A percentile compares a stretch with the other conserved stretches of the same genome.
Evolutionary conservation across 2,329 filamentous ascomycete species (phyloP).

Genomic region (Colletotrichum sojae): DNA sequence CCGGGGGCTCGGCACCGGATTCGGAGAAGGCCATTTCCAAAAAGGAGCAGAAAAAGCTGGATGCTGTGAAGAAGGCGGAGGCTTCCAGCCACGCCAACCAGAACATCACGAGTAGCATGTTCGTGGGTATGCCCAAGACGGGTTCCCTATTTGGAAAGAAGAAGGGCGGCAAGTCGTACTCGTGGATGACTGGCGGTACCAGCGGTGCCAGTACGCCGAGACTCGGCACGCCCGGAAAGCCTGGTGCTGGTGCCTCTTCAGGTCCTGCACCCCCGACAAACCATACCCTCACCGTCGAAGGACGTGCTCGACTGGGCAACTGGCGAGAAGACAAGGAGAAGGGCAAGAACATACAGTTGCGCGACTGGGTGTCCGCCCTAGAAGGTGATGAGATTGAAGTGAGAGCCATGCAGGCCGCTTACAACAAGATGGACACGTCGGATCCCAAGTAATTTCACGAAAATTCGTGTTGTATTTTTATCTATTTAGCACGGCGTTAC

Average conservation of each 20-base stretch:
- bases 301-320: slow-evolving; percentile 76
- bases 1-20: slow-evolving; percentile 74
- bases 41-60: slow-evolving; percentile 85
- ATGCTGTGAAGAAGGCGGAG: slow-evolving; percentile 83
- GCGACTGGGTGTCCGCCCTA: slow-evolving; percentile 85
- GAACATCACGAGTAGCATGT: slow-evolving; percentile 85
- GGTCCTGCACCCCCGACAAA: slow-evolving; percentile 49
- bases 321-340: slow-evolving; percentile 85
- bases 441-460: slow-evolving; percentile 53
- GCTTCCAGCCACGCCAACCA: slow-evolving; percentile 85
- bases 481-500: slow-evolving; percentile 54
- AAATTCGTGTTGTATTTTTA: slow-evolving; percentile 44
- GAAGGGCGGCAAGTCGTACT: slow-evolving; percentile 77
- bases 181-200: slow-evolving; percentile 77
- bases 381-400: slow-evolving; percentile 82
- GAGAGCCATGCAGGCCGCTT: slow-evolving; percentile 73
- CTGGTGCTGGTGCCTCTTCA: slow-evolving; percentile 50
- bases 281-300: slow-evolving; percentile 67
- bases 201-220: slow-evolving; percentile 69
- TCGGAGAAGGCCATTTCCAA: slow-evolving; percentile 82
- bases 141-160: slow-evolving; percentile 71
- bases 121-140: slow-evolving; percentile 74
- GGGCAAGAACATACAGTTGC: slow-evolving; percentile 84
- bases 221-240: slow-evolving; percentile 53
- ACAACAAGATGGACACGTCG: slow-evolving; percentile 66